Base-by-base conservation (phyloP, 163 green algal genomes). In the Chlorella variabilis region DNA sequence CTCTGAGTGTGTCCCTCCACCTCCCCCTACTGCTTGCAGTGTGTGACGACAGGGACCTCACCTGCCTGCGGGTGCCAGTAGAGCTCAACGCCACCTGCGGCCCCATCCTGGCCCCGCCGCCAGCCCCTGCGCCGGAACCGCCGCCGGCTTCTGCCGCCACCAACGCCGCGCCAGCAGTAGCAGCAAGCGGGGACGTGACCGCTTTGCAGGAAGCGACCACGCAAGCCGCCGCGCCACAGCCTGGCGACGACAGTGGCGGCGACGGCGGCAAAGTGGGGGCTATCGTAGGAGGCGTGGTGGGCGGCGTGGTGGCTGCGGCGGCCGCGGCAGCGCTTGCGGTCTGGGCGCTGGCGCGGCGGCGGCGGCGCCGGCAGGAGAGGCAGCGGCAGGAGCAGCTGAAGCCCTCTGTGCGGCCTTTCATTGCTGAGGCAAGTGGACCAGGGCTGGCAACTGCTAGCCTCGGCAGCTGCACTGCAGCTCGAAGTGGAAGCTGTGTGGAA, bases 1-100 rank as follows among this genome's bases (percentile, higher is more conserved):
- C n/a, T n/a, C n/a, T n/a, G n/a, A n/a, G n/a, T n/a, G n/a, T n/a
- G n/a, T n/a, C n/a, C n/a, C n/a, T 76, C 45, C 33, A 5, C 23
- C 33, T 3, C 74, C 20, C 41, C 8, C 39, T 31, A 15, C 39
- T 0, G 20, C 33, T 34, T 67, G 76, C 76, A 83, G 77, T 83
- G n/a, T 83, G 77, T 39, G 77, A 83, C 29, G 77, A 83, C 15
- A 54, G 51, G 15, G 77, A 83, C 54, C 51, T 77, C 18, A 77
- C 77, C n/a, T 83, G 77, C 66, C 66, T 77, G 36, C 65, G 77
- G 13, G 48, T 48, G 0, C 76, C 76, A 6, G 65, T 67, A 27
- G 21, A 58, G 23, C 76, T 82, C 23, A 39, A 39, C 45, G 1
- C 42, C 15, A 66, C 45, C 25, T 82, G 76, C 33, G 62, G 36